Evolutionary conservation across 1,284 basidiomycete species (phyloP), one percentile per base, ranked within the genome.

Genomic region (Trichosporon sp.): DNA sequence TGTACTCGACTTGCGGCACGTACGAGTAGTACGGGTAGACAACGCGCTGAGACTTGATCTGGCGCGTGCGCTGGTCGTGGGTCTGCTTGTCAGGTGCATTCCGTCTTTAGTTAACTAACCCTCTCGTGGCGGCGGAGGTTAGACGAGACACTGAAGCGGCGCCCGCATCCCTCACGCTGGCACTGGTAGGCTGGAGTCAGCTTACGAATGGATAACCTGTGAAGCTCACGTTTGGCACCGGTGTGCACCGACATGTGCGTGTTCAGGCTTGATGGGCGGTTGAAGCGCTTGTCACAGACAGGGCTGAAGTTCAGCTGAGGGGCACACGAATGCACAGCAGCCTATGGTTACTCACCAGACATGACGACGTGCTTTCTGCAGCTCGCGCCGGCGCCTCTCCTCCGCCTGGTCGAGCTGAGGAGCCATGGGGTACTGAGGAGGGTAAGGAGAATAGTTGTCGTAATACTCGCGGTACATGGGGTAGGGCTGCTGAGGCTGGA

Each of bases 241-340:
- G 84, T 85, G 70, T 88, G 87, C 4, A 84, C 85, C 59, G 86
- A 85, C 86, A 87, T 87, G 70, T 88, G 88, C 2, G 87, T 87
- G 36, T 79, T 79, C 52, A 88, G 79, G 13, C 86, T 86, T 60
- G 85, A 86, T 3, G 87, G 87, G 64, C 87, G 81, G 31, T 86
- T 86, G 71, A 88, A 88, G 60, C 78, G 69, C 74, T 88, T 88
- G 3, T 80, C 74, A 74, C 86, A 88, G 1, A 85, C 77, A 29
- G 75, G 72, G 68, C 86, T 79, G 62, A 34, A 13, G 10, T 33
- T 54, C 16, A 56, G 56, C 57, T 23, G 1, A n/a, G 29, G 34
- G 19, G 8, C 25, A 19, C 13, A n/a, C n/a, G n/a, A n/a, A n/a
- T n/a, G n/a, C 19, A 52, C n/a, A 19, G 29, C 10, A 6, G 14